Conservation (phyloP, 2,329 filamentous ascomycete genomes). For the Plectosphaerella plurivora region DNA sequence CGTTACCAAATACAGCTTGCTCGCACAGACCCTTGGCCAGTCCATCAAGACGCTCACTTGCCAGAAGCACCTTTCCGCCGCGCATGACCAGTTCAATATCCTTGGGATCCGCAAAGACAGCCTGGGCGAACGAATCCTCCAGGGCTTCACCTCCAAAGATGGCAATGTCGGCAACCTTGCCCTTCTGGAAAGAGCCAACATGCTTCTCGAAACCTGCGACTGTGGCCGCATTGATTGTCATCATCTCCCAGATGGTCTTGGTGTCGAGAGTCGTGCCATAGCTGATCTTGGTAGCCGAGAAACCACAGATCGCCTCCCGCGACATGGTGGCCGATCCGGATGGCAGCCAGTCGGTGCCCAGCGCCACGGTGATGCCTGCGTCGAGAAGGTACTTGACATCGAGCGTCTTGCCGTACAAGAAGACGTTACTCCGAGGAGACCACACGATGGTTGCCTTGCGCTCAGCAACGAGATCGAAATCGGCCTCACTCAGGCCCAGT, state of each 20-base stretch:
- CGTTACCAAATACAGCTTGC: slow-evolving; percentile 10
- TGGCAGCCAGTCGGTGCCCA: slow-evolving; percentile 23
- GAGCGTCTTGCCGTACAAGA: slow-evolving; percentile 21
- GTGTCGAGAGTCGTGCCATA: slow-evolving; percentile 11
- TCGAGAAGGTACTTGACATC: slow-evolving; percentile 18
- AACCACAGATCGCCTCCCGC: slow-evolving; percentile 17
- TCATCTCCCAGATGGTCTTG: slow-evolving; percentile 26
- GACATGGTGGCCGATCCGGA: slow-evolving; percentile 21
- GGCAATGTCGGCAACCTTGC: slow-evolving; percentile 37
- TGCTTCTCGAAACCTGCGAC: slow-evolving; percentile 31
- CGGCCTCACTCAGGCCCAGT: slow-evolving; percentile 14
- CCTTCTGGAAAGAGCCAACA: slow-evolving; percentile 34
- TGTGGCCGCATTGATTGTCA: slow-evolving; percentile 36
- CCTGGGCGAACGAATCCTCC: slow-evolving; percentile 13
- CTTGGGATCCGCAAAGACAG: slow-evolving; percentile 14
- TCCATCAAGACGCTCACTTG: slow-evolving; percentile 7
- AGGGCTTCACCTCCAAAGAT: slow-evolving; percentile 25
- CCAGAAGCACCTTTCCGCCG: slow-evolving; percentile 17
- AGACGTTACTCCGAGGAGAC: slow-evolving; percentile 22
- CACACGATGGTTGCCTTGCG: slow-evolving; percentile 21
- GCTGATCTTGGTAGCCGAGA: slow-evolving; percentile 7
- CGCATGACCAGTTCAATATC: slow-evolving; percentile 21
- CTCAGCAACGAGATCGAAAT: slow-evolving; percentile 19
- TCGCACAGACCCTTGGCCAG: slow-evolving; percentile 14
- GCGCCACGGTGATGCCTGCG: slow-evolving; percentile 19